Conservation (phyloP, 345 rosid genomes). For the Eucalyptus melliodora region DNA sequence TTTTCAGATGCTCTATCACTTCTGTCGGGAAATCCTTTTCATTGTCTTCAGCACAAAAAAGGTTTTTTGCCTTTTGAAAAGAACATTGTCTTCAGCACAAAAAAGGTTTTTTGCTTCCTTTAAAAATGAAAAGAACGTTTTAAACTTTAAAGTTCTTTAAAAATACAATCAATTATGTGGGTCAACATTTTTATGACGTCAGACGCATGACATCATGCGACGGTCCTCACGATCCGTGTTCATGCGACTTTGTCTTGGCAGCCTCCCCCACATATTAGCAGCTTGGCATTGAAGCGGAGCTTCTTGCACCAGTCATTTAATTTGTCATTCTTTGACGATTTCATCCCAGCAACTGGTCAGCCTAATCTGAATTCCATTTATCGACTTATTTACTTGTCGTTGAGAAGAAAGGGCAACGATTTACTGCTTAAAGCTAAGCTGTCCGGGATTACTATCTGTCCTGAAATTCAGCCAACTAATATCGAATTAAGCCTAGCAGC, state of each 20-base stretch:
- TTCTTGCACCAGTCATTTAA: neutral
- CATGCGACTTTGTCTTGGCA: neutral
- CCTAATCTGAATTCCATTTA: neutral
- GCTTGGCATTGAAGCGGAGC: no score
- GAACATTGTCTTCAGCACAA: neutral
- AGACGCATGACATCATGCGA: neutral
- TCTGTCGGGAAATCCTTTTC: neutral
- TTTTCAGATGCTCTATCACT: neutral
- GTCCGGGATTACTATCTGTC: neutral
- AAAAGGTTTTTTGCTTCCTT: neutral
- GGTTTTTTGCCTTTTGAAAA: neutral
- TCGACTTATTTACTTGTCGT: neutral
- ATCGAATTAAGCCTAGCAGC: neutral
- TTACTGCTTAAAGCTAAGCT: neutral
- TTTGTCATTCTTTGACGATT: neutral
- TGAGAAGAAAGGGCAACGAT: neutral
- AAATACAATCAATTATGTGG: neutral
- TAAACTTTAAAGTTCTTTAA: no score
- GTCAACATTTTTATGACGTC: neutral
- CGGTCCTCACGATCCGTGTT: neutral
- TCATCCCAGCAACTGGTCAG: neutral
- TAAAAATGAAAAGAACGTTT: neutral
- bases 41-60: neutral
- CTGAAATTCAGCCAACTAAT: neutral
- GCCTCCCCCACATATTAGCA: neutral